Base-by-base conservation (phyloP, 306 rosid species). In the Prunus armeniaca region DNA sequence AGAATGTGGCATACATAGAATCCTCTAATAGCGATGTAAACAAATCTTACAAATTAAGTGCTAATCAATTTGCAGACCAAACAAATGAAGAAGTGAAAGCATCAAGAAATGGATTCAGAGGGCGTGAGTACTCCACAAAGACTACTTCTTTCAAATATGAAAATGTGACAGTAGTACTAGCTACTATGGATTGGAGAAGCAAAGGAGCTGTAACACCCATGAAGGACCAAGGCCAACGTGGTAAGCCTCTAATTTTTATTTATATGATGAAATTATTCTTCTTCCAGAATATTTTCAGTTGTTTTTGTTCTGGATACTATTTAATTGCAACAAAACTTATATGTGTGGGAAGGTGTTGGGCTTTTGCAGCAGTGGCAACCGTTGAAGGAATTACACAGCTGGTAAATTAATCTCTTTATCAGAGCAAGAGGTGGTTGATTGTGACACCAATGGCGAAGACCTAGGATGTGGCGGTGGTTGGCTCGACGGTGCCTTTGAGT, bases 211-310 rank as follows among this genome's bases (percentile, higher is more conserved):
- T 86, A 0, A 86, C 87, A 20, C 86, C 87, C 19, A 51, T 87
- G 47, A 87, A 87, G 73, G 62, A 87, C 50, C 91, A 87, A 74
- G 88, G 86, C 24, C 30, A n/a, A 2, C 82, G 88, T 19, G 90
- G 86, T 82, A 78, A 62, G 66, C 57, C 2, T 64, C 5, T 30
- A 11, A 64, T 9, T 64, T 8, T 64, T 12, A 12, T 62, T 62
- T 27, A 62, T 18, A 30, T 22, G 8, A 28, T 4, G 6, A 19
- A 5, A 6, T 41, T 32, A 32, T 1, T 12, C 2, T 5, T 24
- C 66, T 27, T 3, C 0, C 2, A 1, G 43, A 38, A 38, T 38
- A 2, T 19, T 15, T 18, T 34, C 46, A 65, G 1, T 38, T 18
- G 3, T 34, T 65, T 24, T 24, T 24, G 15, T 13, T 14, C 4